Conservation (phyloP, 768 basidiomycete species). For the Russula ochroleuca region DNA sequence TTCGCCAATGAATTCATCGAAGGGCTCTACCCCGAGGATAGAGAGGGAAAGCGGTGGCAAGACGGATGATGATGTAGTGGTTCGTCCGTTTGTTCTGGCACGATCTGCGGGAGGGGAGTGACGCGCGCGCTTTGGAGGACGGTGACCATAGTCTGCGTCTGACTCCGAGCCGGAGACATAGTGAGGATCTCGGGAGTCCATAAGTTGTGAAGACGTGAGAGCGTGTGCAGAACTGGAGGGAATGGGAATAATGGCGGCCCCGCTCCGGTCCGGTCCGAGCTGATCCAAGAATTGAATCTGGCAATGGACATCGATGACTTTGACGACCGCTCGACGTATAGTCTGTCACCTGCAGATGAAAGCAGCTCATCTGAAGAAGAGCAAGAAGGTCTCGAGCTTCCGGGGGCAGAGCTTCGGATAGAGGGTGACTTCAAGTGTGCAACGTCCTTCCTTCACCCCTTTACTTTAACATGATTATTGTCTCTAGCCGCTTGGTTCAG, state of each 20-base stretch:
- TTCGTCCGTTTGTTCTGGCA: conserved; percentile 29
- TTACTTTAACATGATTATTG: neutral
- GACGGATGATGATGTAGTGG: conserved; percentile 31
- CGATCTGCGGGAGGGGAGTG: conserved; percentile 35
- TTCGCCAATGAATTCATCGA: conserved; percentile 90
- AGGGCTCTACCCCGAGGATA: conserved; percentile 83
- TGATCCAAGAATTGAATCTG: neutral
- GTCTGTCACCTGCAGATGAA: conserved; percentile 13
- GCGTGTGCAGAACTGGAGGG: neutral
- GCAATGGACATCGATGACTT: conserved; percentile 6
- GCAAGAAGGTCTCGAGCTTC: conserved; percentile 4
- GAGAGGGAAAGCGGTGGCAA: conserved; percentile 69
- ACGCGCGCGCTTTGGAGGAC: conserved; percentile 40
- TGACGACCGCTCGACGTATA: conserved; percentile 14
- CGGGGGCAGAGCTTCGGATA: conserved; percentile 35
- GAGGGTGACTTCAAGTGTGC: conserved; percentile 55
- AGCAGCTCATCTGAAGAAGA: conserved; percentile 12
- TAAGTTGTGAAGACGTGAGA: conserved; percentile 10
- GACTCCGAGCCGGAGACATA: conserved; percentile 32
- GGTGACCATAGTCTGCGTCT: conserved; percentile 28
- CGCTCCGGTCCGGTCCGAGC: neutral
- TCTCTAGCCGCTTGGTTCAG: conserved; percentile 58
- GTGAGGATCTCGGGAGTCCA: conserved; percentile 30
- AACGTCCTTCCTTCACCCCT: neutral
- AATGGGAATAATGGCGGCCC: neutral